Percentiles rank a stretch among this genome's conserved stretches.
Conservation (phyloP, 768 basidiomycete genomes). For the Xerocomellus amylosporus region DNA sequence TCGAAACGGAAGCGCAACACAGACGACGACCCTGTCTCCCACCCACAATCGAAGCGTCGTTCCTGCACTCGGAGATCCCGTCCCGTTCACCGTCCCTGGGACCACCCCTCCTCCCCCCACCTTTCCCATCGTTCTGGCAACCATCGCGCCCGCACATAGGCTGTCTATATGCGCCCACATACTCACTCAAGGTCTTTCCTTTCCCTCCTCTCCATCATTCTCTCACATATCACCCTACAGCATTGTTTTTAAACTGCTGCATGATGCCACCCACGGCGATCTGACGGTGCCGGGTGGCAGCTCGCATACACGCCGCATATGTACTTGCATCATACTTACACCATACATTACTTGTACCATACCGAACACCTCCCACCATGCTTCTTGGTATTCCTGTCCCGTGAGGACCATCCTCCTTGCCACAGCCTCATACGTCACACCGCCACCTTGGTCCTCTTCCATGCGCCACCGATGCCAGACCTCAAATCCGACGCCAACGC, state of each 20-base stretch:
- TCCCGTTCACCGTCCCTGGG: slow-evolving; percentile 8
- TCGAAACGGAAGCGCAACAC: slow-evolving; percentile 51
- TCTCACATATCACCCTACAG: slow-evolving; percentile 18
- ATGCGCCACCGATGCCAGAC: slow-evolving; percentile 21
- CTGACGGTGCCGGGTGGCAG: slow-evolving; percentile 5
- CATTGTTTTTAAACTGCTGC: slow-evolving; percentile 2
- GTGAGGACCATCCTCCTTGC: not conserved
- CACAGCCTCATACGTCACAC: slow-evolving; percentile 28
- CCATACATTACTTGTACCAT: slow-evolving; percentile 27
- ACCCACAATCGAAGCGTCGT: slow-evolving; percentile 27
- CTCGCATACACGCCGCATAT: slow-evolving; percentile 23
- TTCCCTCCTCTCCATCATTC: not conserved
- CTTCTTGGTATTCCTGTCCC: slow-evolving; percentile 1
- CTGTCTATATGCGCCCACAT: slow-evolving; percentile 2
- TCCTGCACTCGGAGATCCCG: slow-evolving; percentile 17
- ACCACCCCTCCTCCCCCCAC: not conserved
- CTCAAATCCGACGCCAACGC: slow-evolving; percentile 27
- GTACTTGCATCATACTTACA: slow-evolving; percentile 27
- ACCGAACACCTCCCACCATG: slow-evolving; percentile 17
- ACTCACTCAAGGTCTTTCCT: slow-evolving; percentile 1
- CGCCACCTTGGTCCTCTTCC: slow-evolving; percentile 6
- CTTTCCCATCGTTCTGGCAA: slow-evolving; percentile 18
- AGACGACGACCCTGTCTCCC: slow-evolving; percentile 15
- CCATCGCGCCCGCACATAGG: slow-evolving; percentile 16
- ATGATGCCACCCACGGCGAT: slow-evolving; percentile 5